phyloP scores from a whole-genome alignment of 495 filamentous ascomycete genomes.

The Neurospora sp. region DNA sequence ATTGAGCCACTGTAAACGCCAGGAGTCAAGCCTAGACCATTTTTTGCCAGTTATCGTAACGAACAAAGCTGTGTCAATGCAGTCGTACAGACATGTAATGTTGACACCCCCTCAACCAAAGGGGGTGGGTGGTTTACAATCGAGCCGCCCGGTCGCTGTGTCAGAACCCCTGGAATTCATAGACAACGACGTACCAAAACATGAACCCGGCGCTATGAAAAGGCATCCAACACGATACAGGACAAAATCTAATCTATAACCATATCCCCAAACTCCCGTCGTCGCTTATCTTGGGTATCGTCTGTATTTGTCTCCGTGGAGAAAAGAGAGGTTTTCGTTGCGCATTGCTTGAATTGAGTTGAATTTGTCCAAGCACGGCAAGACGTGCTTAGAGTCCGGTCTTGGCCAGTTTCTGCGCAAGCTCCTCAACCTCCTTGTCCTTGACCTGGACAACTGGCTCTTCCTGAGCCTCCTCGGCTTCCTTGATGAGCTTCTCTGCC shows the following conservation, averaged over 20 bases:
- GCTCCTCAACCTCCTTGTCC: conserved; percentile 70
- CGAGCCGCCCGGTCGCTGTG: neutral
- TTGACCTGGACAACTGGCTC: conserved; percentile 61
- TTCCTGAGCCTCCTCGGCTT: conserved; percentile 63
- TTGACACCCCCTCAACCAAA: neutral
- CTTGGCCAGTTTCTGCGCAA: conserved; percentile 65
- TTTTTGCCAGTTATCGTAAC: neutral
- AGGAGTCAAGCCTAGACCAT: neutral
- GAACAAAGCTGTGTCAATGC: neutral
- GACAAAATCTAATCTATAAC: conserved; percentile 7
- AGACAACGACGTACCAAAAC: neutral
- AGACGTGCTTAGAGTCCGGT: conserved; percentile 35
- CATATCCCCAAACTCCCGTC: conserved; percentile 11
- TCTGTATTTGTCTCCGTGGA: conserved; percentile 7
- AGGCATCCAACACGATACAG: conserved; percentile 6
- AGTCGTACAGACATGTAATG: neutral
- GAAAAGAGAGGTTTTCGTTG: conserved; percentile 3
- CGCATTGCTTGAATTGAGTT: neutral
- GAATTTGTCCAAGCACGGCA: neutral
- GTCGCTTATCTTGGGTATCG: conserved; percentile 19
- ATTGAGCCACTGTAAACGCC: neutral
- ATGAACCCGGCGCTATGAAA: neutral
- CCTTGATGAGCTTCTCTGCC: conserved; percentile 55
- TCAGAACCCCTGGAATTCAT: neutral
- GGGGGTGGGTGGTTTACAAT: neutral